These are phyloP conservation scores for Lichtheimia hyalospora DNA, from an alignment of 371 early-diverging fungal genomes.

Conservation along the genomic window DNA sequence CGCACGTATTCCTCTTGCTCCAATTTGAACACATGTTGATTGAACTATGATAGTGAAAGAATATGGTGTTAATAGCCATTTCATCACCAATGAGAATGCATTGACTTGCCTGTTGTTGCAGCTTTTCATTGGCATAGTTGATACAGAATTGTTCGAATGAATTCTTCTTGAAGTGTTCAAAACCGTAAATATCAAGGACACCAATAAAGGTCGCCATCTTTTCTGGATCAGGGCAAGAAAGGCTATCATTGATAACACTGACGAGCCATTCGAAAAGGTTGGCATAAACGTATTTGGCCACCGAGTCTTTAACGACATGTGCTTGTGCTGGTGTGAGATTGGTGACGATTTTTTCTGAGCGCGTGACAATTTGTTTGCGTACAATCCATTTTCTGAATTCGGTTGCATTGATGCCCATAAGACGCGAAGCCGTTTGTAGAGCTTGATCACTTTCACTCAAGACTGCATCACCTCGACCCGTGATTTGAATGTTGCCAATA, in stretches of 20 bases:
- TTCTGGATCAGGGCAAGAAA: constrained; percentile 55
- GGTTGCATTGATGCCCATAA: constrained; percentile 72
- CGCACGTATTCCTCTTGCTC: constrained; percentile 96
- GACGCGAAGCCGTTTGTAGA: constrained; percentile 58
- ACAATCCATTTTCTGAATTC: constrained; percentile 91
- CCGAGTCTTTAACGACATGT: constrained; percentile 82
- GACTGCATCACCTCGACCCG: constrained; percentile 70
- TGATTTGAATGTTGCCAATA: constrained; percentile 88
- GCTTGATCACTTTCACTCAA: constrained; percentile 77
- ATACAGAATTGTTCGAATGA: constrained; percentile 99
- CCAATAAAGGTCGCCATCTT: constrained; percentile 78
- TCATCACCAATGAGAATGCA: background rate
- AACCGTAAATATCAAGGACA: constrained; percentile 96
- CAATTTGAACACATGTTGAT: constrained; percentile 72
- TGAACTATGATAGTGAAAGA: constrained; percentile 49
- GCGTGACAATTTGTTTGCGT: constrained; percentile 86
- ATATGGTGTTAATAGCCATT: background rate
- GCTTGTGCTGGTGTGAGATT: constrained; percentile 77
- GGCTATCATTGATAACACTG: constrained; percentile 74
- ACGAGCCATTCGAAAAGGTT: constrained; percentile 95
- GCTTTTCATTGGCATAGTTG: constrained; percentile 97
- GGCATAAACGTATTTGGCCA: constrained; percentile 93
- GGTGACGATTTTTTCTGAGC: constrained; percentile 86
- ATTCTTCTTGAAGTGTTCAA: constrained; percentile 97
- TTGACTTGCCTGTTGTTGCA: constrained; percentile 80